Evolutionary conservation across 2,329 filamentous ascomycete genomes (phyloP), one percentile per base, ranked within the genome.

Genomic region (Fusarium guadeloupense): DNA sequence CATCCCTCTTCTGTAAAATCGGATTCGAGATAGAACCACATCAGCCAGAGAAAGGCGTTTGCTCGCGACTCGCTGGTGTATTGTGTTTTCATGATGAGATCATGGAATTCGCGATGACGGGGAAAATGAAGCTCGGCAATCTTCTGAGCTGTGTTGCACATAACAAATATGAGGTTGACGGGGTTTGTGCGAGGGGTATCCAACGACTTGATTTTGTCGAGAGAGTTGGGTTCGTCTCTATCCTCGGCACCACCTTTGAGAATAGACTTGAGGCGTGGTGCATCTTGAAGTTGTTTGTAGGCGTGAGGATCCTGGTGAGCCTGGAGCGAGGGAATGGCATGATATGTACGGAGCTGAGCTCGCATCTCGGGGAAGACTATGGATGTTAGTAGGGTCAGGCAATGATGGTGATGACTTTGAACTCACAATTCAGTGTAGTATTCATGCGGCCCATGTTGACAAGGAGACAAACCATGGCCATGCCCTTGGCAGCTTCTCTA

Each of bases 371-470:
- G 95, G 74, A 99, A 99, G 82, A 99, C 95, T 96, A 74, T 16
- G 9, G n/a, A 55, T 69, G 65, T 56, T 47, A 50, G 51, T 19
- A 41, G 28, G 50, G 19, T 26, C 40, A 30, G 25, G 7, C 28
- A n/a, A 9, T 5, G n/a, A 25, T 19, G n/a, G 12, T 6, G 17
- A 8, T 9, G 28, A 52, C 9, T 51, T 41, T 30, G 52, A 54
- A 76, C 87, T 73, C 81, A 97, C 93, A 98, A 73, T 99, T 99
- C 41, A 99, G 82, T 0, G 95, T 99, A 2, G 95, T 99, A 77
- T 99, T 99, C 95, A 99, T 99, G 62, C 95, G 85, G 54, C 95
- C 95, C 63, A 99, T 91, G 72, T 99, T 99, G 74, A 99, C 95
- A 69, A 99, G 80, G 64, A 99, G 80, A 77, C 95, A 99, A 55